These are phyloP conservation scores for Telfairia occidentalis DNA, from an alignment of 331 rosid species.

Conservation along the genomic window DNA sequence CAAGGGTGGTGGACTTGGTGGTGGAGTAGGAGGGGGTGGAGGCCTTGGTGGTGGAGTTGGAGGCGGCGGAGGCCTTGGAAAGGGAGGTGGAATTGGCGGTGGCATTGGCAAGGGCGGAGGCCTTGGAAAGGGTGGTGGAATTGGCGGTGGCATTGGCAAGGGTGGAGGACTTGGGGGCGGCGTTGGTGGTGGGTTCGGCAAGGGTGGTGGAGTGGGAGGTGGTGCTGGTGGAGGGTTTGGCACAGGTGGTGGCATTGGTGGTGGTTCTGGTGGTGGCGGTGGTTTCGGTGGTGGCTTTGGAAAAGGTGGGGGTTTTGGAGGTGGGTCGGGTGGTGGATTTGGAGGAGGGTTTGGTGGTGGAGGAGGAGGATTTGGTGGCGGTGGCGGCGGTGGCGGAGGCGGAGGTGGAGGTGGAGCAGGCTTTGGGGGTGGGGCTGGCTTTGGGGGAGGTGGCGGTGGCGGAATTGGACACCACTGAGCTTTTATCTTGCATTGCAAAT, in stretches of 20 bases:
- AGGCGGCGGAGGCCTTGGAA: slow-evolving; percentile 1
- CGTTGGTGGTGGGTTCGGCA: slow-evolving; percentile 7
- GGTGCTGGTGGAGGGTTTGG: neutral
- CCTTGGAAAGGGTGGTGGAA: slow-evolving; percentile 17
- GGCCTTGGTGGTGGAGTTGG: slow-evolving; percentile 3
- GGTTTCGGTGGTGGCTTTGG: slow-evolving; percentile 22
- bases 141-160: neutral
- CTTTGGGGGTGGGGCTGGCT: slow-evolving; percentile 22
- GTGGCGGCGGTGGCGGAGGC: slow-evolving; percentile 14
- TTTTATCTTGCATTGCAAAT: neutral
- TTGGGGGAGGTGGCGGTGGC: slow-evolving; percentile 18
- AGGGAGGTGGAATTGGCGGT: slow-evolving; percentile 5
- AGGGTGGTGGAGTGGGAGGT: slow-evolving; percentile 10
- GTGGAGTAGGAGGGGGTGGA: neutral
- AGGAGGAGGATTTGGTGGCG: neutral
- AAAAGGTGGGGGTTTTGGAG: neutral
- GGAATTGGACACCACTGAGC: slow-evolving; percentile 38
- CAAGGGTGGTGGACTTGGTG: neutral
- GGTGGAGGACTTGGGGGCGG: slow-evolving; percentile 11
- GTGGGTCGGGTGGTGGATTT: slow-evolving; percentile 14
- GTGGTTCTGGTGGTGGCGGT: neutral
- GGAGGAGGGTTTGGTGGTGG: slow-evolving; percentile 19
- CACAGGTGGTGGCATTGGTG: neutral
- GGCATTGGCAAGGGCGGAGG: slow-evolving; percentile 20
- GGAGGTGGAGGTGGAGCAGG: slow-evolving; percentile 18